Evolutionary conservation across 1,284 basidiomycete species (phyloP), one percentile per base, ranked within the genome.

Genomic region (Pulveroboletus sp.): DNA sequence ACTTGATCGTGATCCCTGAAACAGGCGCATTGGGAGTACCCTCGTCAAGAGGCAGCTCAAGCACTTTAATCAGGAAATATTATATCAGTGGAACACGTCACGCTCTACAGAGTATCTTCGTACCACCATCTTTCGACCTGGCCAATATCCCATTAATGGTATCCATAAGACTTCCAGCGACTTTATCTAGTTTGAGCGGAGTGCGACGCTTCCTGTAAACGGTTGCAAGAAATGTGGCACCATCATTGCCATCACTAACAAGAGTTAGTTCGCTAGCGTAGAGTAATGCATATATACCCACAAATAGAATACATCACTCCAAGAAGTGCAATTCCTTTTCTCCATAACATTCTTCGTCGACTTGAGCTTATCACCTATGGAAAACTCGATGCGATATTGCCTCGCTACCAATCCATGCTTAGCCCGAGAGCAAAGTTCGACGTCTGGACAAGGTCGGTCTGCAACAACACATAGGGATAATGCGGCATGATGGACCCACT

Each of bases 261-360:
- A 33, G 0, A 44, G 26, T 53, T 26, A 48, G 15, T n/a, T 4
- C 4, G 5, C 24, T 31, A 4, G 8, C 1, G 4, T 36, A 28
- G 10, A 26, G 2, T 7, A 42, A 28, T 2, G 4, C 1, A 35
- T 1, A 15, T 29, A 9, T 17, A 47, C 60, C 0, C 26, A 62
- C 60, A 62, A 63, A 46, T 43, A 49, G 5, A 56, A 26, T 1
- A 15, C n/a, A 0, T 52, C 40, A 9, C 44, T 5, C 58, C 58
- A 63, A 22, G 24, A 44, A 2, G 25, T 15, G 2, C 17, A 3
- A 46, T 43, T 54, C 5, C 43, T 33, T 20, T 5, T 28, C 18
- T 50, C 45, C 9, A 43, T 49, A 6, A 15, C 20, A 0, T 0
- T 20, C 4, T 20, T 49, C 11, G 60, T 61, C 12, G 14, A 24